Evolutionary conservation across 1,284 basidiomycete species (phyloP).

Genomic region (Anthracocystis panici-leucophaei): DNA sequence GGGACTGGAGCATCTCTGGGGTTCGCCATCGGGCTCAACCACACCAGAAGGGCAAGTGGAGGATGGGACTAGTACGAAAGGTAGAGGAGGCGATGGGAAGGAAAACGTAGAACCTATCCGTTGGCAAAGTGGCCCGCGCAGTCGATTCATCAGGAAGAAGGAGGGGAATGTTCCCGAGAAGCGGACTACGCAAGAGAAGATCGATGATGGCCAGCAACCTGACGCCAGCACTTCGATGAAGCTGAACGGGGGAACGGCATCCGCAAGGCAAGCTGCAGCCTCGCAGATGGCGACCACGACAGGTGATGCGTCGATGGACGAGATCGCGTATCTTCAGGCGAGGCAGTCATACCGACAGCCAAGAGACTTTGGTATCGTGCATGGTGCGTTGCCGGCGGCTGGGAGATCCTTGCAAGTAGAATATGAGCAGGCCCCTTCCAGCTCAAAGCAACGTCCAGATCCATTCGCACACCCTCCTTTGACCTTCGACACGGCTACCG

Average conservation of each 20-base stretch:
- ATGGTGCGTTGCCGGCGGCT: not conserved
- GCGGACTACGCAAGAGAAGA: not conserved
- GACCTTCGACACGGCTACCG: not conserved
- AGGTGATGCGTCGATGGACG: not conserved
- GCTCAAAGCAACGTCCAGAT: not conserved
- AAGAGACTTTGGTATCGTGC: not conserved
- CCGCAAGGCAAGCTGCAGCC: not conserved
- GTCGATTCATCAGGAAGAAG: conserved; percentile 32
- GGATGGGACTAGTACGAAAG: not conserved
- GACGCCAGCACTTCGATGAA: no score
- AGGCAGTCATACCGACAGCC: not conserved
- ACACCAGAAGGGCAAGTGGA: not conserved
- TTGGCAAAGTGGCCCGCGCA: conserved; percentile 37
- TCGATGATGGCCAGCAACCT: not conserved
- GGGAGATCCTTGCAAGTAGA: not conserved
- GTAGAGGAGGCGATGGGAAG: not conserved
- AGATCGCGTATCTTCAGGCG: not conserved
- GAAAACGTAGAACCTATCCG: conserved; percentile 18
- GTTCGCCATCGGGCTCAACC: conserved; percentile 10
- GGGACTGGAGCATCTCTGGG: conserved; percentile 34
- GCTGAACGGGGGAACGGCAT: not conserved
- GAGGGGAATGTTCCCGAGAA: not conserved
- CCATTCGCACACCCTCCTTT: not conserved
- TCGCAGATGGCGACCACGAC: not conserved
- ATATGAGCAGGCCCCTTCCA: not conserved